A percentile compares a stretch with the other conserved stretches of the same genome.
These are phyloP conservation scores for Mortierella sp. DNA, from an alignment of 371 early-diverging fungal genomes.

Conservation along the genomic window DNA sequence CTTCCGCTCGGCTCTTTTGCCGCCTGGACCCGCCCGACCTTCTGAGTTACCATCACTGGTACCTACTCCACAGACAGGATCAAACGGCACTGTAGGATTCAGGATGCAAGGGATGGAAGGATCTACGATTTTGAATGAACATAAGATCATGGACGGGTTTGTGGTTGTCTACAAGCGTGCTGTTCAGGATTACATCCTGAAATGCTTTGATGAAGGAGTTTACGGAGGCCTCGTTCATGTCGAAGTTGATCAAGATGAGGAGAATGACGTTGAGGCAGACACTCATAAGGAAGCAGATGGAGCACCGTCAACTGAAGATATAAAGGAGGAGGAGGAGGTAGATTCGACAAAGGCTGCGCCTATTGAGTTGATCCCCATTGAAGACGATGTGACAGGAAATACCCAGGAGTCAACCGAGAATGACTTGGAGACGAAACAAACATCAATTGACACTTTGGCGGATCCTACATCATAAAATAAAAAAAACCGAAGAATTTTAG, in stretches of 20 bases:
- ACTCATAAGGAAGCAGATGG: background rate
- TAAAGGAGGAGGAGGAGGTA: background rate
- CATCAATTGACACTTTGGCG: background rate
- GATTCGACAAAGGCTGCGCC: background rate
- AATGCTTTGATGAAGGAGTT: constrained; percentile 54
- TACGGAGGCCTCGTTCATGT: constrained; percentile 44
- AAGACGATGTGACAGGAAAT: background rate
- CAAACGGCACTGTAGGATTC: constrained; percentile 4
- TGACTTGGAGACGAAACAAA: background rate
- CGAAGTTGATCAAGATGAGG: constrained; percentile 6
- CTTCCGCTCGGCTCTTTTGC: constrained; percentile 17
- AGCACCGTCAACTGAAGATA: background rate
- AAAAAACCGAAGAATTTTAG: background rate
- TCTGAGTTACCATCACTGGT: background rate
- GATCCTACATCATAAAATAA: background rate
- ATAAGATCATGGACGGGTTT: constrained; percentile 53
- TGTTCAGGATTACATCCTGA: constrained; percentile 53
- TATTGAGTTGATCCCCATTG: background rate
- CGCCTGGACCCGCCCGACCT: background rate
- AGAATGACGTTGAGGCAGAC: background rate
- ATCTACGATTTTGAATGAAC: constrained; percentile 36
- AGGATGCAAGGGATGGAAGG: constrained; percentile 38
- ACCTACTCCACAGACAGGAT: background rate
- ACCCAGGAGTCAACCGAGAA: background rate
- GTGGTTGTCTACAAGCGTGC: constrained; percentile 50